A percentile compares a stretch with the other conserved stretches of the same genome.
Conservation (phyloP, 768 basidiomycete genomes). For the Termitomyces sp. region DNA sequence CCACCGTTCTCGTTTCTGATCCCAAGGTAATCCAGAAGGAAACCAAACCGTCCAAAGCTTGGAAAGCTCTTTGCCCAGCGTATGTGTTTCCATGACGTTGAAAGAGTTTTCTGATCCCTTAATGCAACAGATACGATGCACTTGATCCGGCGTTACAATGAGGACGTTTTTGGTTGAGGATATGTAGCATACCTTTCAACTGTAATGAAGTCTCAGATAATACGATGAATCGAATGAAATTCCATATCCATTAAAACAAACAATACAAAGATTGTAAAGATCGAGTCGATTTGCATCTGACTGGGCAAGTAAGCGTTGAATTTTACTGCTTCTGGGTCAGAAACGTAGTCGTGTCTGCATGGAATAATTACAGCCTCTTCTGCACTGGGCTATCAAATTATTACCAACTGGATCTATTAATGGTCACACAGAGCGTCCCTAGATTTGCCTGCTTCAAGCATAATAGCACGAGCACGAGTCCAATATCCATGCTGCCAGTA, state of each 20-base stretch:
- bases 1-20: constrained; percentile 32
- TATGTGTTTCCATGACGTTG: constrained; percentile 7
- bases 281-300: too few species aligned
- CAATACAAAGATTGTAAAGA: not conserved
- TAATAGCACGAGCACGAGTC: too few species aligned
- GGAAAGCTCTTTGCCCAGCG: constrained; percentile 23
- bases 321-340: too few species aligned
- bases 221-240: not conserved
- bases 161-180: not conserved
- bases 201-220: not conserved
- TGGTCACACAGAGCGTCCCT: too few species aligned
- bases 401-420: too few species aligned
- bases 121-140: constrained; percentile 11
- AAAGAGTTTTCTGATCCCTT: not conserved
- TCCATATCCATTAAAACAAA: not conserved
- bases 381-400: too few species aligned
- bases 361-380: too few species aligned
- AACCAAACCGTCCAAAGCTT: constrained; percentile 15
- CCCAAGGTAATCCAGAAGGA: constrained; percentile 14
- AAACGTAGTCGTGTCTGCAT: too few species aligned
- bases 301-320: too few species aligned
- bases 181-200: not conserved
- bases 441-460: too few species aligned
- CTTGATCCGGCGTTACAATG: constrained; percentile 9
- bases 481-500: too few species aligned